These are phyloP conservation scores for Craspedostauros australis DNA, from an alignment of 108 stramenopile species.

Conservation along the genomic window DNA sequence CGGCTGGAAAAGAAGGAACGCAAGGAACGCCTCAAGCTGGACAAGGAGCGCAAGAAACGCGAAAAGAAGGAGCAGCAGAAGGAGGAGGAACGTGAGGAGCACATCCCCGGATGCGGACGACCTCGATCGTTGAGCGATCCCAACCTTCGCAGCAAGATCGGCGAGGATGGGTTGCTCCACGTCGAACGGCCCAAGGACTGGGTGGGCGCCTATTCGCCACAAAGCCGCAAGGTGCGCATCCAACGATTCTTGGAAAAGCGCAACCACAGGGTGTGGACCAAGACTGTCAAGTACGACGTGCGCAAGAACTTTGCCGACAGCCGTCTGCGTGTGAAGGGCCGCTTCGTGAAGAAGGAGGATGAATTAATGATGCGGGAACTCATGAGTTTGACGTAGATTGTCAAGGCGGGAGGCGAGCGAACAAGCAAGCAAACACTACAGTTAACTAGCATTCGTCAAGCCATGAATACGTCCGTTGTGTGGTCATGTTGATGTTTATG, in stretches of 20 bases:
- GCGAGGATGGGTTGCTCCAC: conserved; percentile 60
- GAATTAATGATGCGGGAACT: conserved; percentile 92
- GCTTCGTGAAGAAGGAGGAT: conserved; percentile 99
- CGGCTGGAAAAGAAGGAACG: conserved; percentile 46
- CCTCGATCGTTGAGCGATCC: conserved; percentile 84
- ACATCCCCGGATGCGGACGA: conserved; percentile 63
- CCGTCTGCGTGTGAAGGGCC: conserved; percentile 92
- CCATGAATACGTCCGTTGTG: too few relatives aligned
- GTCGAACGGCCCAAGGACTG: conserved; percentile 83
- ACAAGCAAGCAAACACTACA: too few relatives aligned
- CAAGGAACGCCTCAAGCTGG: conserved; percentile 39
- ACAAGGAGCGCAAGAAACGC: conserved; percentile 46
- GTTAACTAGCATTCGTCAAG: too few relatives aligned
- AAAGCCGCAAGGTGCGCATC: conserved; percentile 81
- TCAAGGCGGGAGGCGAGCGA: too few relatives aligned
- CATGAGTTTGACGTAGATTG: conserved; percentile 78
- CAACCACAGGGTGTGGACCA: conserved; percentile 93
- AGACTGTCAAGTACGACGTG: conserved; percentile 97
- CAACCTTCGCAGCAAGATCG: conserved; percentile 47
- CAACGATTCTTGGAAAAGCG: conserved; percentile 90
- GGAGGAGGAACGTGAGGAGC: conserved; percentile 41
- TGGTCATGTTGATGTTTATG: too few relatives aligned
- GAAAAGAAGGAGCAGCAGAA: conserved; percentile 13
- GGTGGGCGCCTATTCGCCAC: conserved; percentile 96
- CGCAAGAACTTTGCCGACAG: conserved; percentile 98